Evolutionary conservation across 352 stramenopile genomes (phyloP).

Genomic region (Elongisporangium anandrum): DNA sequence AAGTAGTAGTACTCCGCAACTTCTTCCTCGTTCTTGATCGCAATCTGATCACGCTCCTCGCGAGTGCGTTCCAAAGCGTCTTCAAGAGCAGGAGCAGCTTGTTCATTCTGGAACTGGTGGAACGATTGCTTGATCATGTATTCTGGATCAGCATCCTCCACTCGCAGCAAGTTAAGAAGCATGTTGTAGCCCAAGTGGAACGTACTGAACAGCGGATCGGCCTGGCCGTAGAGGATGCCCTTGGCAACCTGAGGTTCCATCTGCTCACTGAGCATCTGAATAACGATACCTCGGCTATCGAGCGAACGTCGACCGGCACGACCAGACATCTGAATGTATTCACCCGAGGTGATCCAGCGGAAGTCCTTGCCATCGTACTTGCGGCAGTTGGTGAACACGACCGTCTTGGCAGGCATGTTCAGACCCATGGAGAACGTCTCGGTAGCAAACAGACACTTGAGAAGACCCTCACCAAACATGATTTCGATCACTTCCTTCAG

Average conservation of each 20-base stretch:
- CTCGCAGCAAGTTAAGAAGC: slow-evolving; percentile 98
- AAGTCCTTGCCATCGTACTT: slow-evolving; percentile 97
- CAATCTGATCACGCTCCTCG: slow-evolving; percentile 83
- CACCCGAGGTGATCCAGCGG: slow-evolving; percentile 94
- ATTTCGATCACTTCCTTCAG: slow-evolving; percentile 98
- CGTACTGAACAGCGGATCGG: slow-evolving; percentile 61
- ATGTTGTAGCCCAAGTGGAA: slow-evolving; percentile 99
- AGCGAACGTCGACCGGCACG: slow-evolving; percentile 96
- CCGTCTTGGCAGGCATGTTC: slow-evolving; percentile 99
- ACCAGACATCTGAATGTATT: slow-evolving; percentile 96
- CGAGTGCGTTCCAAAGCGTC: slow-evolving; percentile 75
- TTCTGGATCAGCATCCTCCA: slow-evolving; percentile 96
- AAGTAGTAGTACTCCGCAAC: slow-evolving; percentile 89
- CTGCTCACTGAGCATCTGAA: slow-evolving; percentile 99
- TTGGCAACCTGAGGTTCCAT: slow-evolving; percentile 98
- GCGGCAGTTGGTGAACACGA: slow-evolving; percentile 97
- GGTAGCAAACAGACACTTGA: slow-evolving; percentile 99
- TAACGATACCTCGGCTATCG: slow-evolving; percentile 97
- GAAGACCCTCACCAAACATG: slow-evolving; percentile 92
- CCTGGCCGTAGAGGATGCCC: slow-evolving; percentile 87
- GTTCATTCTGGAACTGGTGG: slow-evolving; percentile 92
- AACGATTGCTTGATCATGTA: slow-evolving; percentile 99
- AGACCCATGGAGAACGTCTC: slow-evolving; percentile 98
- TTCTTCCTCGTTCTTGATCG: slow-evolving; percentile 88
- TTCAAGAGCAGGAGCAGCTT: slow-evolving; percentile 70